Evolutionary conservation across 1,284 basidiomycete genomes (phyloP), one percentile per base, ranked within the genome.

Genomic region (Austroboletus olivaceoglutinosus): DNA sequence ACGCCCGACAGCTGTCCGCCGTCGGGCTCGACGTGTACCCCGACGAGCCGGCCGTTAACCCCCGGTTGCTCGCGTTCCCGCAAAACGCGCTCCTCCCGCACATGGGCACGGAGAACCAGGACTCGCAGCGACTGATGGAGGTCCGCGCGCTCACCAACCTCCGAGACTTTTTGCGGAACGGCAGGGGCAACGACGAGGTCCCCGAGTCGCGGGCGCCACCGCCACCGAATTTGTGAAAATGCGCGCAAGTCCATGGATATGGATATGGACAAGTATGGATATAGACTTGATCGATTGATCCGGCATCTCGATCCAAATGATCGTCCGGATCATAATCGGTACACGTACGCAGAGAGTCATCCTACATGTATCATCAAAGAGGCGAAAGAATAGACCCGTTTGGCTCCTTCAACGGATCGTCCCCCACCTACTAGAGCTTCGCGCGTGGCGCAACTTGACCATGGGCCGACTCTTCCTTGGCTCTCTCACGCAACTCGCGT

Each of bases 11-110:
- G 88, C 79, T 93, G 52, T 82, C 79, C 45, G 85, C 85, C 2
- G 89, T 91, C 19, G 94, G 94, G 21, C 76, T 98, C 21, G 94
- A 97, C 59, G 93, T 96, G 27, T 97, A 82, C 73, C 91, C 91
- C 5, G 78, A 93, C 68, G 93, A 97, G 69, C 93, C 93, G 1
- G 71, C 84, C 40, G 85, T 96, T 48, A 91, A 95, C 69, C 86
- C 89, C 2, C 81, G 84, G 19, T 72, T 95, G 36, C 76, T 93
- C 52, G 78, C 83, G 13, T 91, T 92, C 70, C 83, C 87, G 27
- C 86, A 92, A 59, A 84, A 91, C 55, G 88, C 86, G 15, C 76
- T 96, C 13, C 78, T 96, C 18, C 93, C 93, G 2, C 93, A 95
- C 68, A 86, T 95, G 85, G 93, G 93, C 34, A 93, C 91, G 2